These are phyloP conservation scores for Fusarium sp. DNA, from an alignment of 2,329 filamentous ascomycete genomes.

Conservation along the genomic window DNA sequence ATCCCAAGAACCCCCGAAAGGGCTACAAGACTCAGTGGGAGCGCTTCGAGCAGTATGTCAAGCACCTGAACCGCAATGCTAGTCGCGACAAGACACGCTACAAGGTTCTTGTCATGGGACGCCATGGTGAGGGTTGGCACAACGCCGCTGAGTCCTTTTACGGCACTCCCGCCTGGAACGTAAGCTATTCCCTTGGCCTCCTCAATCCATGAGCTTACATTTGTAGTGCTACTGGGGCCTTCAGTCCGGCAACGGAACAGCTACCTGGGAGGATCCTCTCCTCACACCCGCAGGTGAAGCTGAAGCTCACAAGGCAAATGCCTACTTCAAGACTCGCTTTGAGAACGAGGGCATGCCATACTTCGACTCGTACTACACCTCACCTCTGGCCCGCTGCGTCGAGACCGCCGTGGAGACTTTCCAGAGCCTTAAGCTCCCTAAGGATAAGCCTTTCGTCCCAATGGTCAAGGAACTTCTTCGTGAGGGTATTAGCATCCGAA, in stretches of 20 bases:
- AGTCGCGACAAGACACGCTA: slow-evolving; percentile 60
- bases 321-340: slow-evolving; percentile 66
- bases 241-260: slow-evolving; percentile 69
- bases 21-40: slow-evolving; percentile 67
- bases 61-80: slow-evolving; percentile 57
- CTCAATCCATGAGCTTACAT: not conserved
- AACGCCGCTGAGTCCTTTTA: slow-evolving; percentile 71
- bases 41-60: slow-evolving; percentile 67
- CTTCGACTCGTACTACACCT: slow-evolving; percentile 71
- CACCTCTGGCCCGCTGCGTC: slow-evolving; percentile 69
- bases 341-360: slow-evolving; percentile 62
- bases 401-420: slow-evolving; percentile 71
- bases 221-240: slow-evolving; percentile 70
- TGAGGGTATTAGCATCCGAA: slow-evolving; percentile 73
- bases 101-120: slow-evolving; percentile 72
- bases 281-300: slow-evolving; percentile 64
- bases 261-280: slow-evolving; percentile 69
- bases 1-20: slow-evolving; percentile 49
- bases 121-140: slow-evolving; percentile 74
- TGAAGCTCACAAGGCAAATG: slow-evolving; percentile 66
- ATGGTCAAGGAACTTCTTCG: slow-evolving; percentile 70
- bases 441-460: slow-evolving; percentile 61
- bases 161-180: slow-evolving; percentile 74
- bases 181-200: too few relatives aligned
- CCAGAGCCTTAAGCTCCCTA: slow-evolving; percentile 59